phyloP scores from a whole-genome alignment of 2,329 filamentous ascomycete species.

The Colletotrichum sp. region DNA sequence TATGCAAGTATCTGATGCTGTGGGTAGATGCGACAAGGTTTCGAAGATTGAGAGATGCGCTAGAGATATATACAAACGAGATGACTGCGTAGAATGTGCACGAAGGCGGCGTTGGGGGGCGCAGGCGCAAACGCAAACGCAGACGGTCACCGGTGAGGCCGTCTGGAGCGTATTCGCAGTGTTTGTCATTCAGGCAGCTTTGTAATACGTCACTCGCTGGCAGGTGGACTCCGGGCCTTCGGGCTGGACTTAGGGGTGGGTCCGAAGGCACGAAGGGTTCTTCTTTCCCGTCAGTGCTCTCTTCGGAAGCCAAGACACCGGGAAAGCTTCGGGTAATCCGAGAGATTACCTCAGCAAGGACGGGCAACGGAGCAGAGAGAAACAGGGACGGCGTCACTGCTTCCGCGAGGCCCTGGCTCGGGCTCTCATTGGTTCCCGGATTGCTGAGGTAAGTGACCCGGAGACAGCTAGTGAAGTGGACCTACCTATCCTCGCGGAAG shows the following conservation, averaged over 20 bases:
- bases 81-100: not conserved
- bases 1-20: slow-evolving; percentile 23
- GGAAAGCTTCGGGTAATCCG: not conserved
- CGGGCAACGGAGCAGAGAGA: not conserved
- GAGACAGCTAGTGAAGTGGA: not conserved
- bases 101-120: not conserved
- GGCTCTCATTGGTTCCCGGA: not conserved
- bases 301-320: not conserved
- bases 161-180: slow-evolving; percentile 21
- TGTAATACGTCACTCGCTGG: slow-evolving; percentile 42
- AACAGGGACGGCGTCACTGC: not conserved
- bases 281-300: not conserved
- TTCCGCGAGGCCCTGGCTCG: not conserved
- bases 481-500: not conserved
- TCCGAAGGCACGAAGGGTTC: not conserved
- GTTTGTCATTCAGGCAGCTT: slow-evolving; percentile 39
- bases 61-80: not conserved
- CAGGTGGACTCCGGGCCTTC: not conserved
- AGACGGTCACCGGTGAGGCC: slow-evolving; percentile 16
- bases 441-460: not conserved
- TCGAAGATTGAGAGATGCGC: not conserved
- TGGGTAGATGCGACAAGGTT: not conserved
- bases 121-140: not conserved
- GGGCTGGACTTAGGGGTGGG: not conserved
- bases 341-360: not conserved